Evolutionary conservation across 768 basidiomycete genomes (phyloP).

Genomic region (Hygrocybe coccinea): DNA sequence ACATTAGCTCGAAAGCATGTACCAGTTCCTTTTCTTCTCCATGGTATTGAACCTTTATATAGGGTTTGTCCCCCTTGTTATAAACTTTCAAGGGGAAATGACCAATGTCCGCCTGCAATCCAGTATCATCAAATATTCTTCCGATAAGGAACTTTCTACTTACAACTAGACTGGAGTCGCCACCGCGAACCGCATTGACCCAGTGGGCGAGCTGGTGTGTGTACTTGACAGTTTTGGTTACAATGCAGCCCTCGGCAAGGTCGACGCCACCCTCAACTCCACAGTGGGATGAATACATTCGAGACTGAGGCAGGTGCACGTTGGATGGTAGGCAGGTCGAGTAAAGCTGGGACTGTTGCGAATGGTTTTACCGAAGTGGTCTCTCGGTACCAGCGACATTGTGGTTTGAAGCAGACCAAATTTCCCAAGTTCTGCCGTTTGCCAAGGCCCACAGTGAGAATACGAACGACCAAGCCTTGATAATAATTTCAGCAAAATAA

Average conservation of each 20-base stretch:
- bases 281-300: not conserved
- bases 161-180: not conserved
- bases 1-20: slow-evolving; percentile 18
- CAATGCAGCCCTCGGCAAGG: slow-evolving; percentile 3
- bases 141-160: slow-evolving; percentile 1
- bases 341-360: slow-evolving; percentile 1
- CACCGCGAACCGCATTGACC: slow-evolving; percentile 7
- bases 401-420: not conserved
- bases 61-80: slow-evolving; percentile 44
- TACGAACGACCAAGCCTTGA: no score
- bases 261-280: not conserved
- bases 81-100: slow-evolving; percentile 48
- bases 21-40: slow-evolving; percentile 55
- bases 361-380: slow-evolving; percentile 1
- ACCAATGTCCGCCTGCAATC: slow-evolving; percentile 46
- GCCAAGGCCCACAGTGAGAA: no score
- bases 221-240: slow-evolving; percentile 7
- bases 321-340: slow-evolving; percentile 5
- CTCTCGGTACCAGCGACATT: not conserved
- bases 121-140: slow-evolving; percentile 34
- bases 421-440: no score
- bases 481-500: no score
- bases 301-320: slow-evolving; percentile 4
- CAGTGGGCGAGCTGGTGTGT: slow-evolving; percentile 6
- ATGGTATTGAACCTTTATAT: slow-evolving; percentile 49